Percentiles rank a stretch among this genome's conserved stretches.
Conservation (phyloP, 495 filamentous ascomycete genomes). For the Aspergillus egyptiacus region DNA sequence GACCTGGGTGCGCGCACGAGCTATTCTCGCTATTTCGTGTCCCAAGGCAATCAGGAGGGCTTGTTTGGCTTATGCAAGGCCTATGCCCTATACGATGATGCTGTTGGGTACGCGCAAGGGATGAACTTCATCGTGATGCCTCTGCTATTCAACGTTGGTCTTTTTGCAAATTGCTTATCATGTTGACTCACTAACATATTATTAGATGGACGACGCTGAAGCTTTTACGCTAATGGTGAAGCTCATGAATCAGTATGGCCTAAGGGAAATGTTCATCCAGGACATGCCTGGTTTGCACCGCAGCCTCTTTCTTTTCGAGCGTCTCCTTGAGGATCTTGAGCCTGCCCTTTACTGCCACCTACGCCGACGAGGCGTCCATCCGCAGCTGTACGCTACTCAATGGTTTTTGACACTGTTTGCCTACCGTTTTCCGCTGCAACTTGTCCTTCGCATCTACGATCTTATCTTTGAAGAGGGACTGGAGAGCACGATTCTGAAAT, state of each 20-base stretch:
- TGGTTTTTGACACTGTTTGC: constrained; percentile 99
- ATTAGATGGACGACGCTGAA: constrained; percentile 92
- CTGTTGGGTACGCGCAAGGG: constrained; percentile 93
- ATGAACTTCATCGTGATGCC: constrained; percentile 99
- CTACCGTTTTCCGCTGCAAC: constrained; percentile 93
- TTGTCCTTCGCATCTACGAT: constrained; percentile 95
- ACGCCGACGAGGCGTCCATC: constrained; percentile 75
- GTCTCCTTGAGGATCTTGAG: constrained; percentile 88
- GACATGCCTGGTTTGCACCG: constrained; percentile 97
- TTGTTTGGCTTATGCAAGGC: constrained; percentile 95
- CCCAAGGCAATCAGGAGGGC: constrained; percentile 85
- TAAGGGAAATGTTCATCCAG: constrained; percentile 88
- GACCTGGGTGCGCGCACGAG: constrained; percentile 91
- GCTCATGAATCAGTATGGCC: constrained; percentile 92
- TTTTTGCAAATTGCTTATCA: background rate
- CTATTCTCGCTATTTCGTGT: constrained; percentile 87
- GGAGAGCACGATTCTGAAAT: constrained; percentile 82
- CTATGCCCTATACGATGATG: constrained; percentile 92
- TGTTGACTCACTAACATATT: constrained; percentile 1
- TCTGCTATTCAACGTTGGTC: constrained; percentile 84
- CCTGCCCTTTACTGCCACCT: constrained; percentile 95
- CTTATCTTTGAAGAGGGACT: constrained; percentile 92
- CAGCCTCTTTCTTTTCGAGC: constrained; percentile 90
- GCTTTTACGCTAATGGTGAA: constrained; percentile 89
- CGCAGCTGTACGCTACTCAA: constrained; percentile 93